Evolutionary conservation across 805 yeast species (phyloP).

Genomic region (Ogataea pignaliae): DNA sequence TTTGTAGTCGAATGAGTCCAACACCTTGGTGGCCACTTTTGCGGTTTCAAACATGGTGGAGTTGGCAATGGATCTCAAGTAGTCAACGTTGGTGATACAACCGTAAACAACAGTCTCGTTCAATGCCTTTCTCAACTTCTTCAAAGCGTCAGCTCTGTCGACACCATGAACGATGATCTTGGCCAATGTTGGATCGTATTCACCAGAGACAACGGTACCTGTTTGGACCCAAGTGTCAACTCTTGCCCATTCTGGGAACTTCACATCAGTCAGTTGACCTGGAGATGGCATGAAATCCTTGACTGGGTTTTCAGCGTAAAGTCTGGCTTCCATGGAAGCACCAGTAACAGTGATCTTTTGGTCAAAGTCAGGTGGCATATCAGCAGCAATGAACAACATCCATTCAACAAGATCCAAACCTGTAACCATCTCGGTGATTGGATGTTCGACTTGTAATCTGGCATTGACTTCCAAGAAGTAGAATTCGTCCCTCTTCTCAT

Average conservation of each 20-base stretch:
- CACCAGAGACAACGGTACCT: constrained; percentile 86
- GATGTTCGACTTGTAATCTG: constrained; percentile 96
- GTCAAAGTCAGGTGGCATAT: constrained; percentile 74
- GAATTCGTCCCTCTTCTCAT: constrained; percentile 79
- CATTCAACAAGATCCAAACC: constrained; percentile 94
- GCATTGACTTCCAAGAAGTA: constrained; percentile 96
- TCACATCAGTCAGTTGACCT: constrained; percentile 82
- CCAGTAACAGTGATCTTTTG: constrained; percentile 63
- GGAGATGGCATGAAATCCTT: constrained; percentile 95
- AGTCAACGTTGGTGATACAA: constrained; percentile 85
- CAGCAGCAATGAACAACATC: constrained; percentile 93
- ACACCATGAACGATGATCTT: constrained; percentile 93
- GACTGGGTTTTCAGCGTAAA: constrained; percentile 95
- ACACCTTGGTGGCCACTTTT: constrained; percentile 78
- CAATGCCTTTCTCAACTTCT: constrained; percentile 72
- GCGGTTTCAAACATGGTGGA: constrained; percentile 83
- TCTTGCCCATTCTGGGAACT: constrained; percentile 88
- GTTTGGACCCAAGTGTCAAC: constrained; percentile 91
- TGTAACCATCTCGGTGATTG: constrained; percentile 92
- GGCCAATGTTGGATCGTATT: constrained; percentile 94
- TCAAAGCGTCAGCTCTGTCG: constrained; percentile 80
- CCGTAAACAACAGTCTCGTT: constrained; percentile 86
- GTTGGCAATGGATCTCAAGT: constrained; percentile 77
- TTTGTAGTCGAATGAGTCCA: constrained; percentile 73
- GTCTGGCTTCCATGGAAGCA: constrained; percentile 93